Percentiles rank a stretch among this genome's conserved stretches.
These are phyloP conservation scores for Climacium dendroides DNA, from an alignment of 225 moss, liverwort and hornwort species.

Conservation along the genomic window DNA sequence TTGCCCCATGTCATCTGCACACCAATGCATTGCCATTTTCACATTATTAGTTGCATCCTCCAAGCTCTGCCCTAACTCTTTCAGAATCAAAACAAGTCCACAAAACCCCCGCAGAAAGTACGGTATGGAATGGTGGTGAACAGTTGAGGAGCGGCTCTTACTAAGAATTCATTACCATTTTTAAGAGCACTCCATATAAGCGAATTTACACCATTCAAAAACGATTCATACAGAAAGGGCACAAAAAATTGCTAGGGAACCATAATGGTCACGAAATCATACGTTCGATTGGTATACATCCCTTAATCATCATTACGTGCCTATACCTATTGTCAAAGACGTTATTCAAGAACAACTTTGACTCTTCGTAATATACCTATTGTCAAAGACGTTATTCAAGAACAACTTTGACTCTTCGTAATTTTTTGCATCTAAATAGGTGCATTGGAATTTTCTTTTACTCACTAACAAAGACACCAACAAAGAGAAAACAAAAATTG, in stretches of 20 bases:
- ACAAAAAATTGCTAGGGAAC: not conserved
- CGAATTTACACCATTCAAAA: not conserved
- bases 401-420: not conserved
- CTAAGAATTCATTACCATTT: not conserved
- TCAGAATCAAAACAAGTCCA: not conserved
- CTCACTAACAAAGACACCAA: too few species aligned
- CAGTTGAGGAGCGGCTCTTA: not conserved
- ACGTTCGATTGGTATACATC: not conserved
- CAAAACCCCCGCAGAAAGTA: not conserved
- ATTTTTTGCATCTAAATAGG: not conserved
- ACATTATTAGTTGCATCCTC: not conserved
- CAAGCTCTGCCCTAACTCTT: not conserved
- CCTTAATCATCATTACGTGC: not conserved
- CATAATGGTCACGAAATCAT: not conserved
- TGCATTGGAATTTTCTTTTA: not conserved
- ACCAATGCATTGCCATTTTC: not conserved
- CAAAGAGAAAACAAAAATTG: not conserved
- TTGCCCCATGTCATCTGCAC: constrained; percentile 94
- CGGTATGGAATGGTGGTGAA: too few species aligned
- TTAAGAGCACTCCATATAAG: not conserved
- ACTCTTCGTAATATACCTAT: too few species aligned
- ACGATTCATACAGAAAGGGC: not conserved
- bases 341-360: too few species aligned
- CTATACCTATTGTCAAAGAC: not conserved
- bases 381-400: too few species aligned